phyloP scores from a whole-genome alignment of 2,329 filamentous ascomycete species.

The Hortaea werneckii region DNA sequence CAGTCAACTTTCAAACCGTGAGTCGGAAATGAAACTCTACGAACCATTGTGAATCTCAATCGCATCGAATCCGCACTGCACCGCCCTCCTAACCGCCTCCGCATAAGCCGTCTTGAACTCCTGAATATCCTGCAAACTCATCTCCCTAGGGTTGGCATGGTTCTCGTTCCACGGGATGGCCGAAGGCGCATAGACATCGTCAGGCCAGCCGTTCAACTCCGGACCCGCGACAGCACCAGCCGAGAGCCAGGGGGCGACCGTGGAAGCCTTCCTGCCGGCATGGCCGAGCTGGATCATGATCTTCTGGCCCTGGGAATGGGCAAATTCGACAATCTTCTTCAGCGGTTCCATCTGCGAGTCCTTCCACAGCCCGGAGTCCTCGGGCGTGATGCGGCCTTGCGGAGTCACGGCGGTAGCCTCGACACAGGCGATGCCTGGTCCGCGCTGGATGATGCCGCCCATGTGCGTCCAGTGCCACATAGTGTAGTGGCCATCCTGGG shows the following conservation, averaged over 20 bases:
- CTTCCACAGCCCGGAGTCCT: conserved; percentile 72
- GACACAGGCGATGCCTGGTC: conserved; percentile 62
- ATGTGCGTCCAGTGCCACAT: conserved; percentile 65
- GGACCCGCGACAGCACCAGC: conserved; percentile 42
- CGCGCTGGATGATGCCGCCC: conserved; percentile 66
- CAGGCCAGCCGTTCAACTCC: conserved; percentile 41
- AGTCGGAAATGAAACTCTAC: not conserved
- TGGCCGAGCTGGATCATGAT: conserved; percentile 74
- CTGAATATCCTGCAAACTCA: conserved; percentile 60
- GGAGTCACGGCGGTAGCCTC: conserved; percentile 69
- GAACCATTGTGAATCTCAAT: conserved; percentile 74
- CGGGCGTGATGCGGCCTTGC: conserved; percentile 72
- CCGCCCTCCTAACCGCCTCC: conserved; percentile 45
- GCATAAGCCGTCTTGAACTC: conserved; percentile 53
- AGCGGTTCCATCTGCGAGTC: conserved; percentile 71
- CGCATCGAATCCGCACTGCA: conserved; percentile 59
- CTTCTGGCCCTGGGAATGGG: conserved; percentile 66
- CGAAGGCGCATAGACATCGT: conserved; percentile 47
- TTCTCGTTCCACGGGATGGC: conserved; percentile 52
- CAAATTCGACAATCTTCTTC: conserved; percentile 62
- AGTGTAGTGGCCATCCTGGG: conserved; percentile 62
- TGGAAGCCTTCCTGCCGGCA: conserved; percentile 57
- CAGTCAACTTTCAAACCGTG: not conserved
- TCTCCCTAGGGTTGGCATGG: conserved; percentile 53
- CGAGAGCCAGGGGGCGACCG: conserved; percentile 54